Evolutionary conservation across 2,329 filamentous ascomycete species (phyloP), one percentile per base, ranked within the genome.

Genomic region (Epichloe baconii): DNA sequence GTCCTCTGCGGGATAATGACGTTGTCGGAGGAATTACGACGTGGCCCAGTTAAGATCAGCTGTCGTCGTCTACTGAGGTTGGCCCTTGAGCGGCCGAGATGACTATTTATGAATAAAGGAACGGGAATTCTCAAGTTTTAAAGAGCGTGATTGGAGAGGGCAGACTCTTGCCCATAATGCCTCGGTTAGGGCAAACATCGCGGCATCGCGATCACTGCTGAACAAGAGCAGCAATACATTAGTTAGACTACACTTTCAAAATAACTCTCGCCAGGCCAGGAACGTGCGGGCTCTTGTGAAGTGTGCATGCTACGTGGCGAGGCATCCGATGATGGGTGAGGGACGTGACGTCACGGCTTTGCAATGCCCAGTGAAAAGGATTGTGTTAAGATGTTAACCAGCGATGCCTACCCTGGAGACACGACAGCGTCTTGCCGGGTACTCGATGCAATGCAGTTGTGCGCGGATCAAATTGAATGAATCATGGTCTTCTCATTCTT

Each of bases 61-160:
- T 46, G 48, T 48, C 44, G 49, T 47, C 48, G 41, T 38, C 41
- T 49, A 38, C 37, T 60, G 58, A 61, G 57, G 57, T 60, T 61
- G 59, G 59, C 57, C 57, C 56, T 59, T 62, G 57, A 57, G 62
- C 58, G 61, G 60, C 59, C 61, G 61, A 59, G 61, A 67, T 61
- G 65, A 67, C 62, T 61, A 65, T 66, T 68, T 62, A 68, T 64
- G 66, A 49, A 66, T 62, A 64, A 58, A 61, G 62, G 56, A 58
- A 56, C 55, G 54, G 60, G 58, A 56, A 59, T 61, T 59, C 61
- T 56, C 55, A 60, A 58, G 62, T 64, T 64, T 64, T 64, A 59
- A 63, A 59, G 58, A 68, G 65, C 64, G 64, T 65, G 63, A 62
- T 61, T 59, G 63, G 59, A 59, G 60, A 60, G 59, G 61, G 60